A percentile compares a stretch with the other conserved stretches of the same genome.
Evolutionary conservation across 805 yeast species (phyloP).

Genomic region (Suhomyces pyralidae): DNA sequence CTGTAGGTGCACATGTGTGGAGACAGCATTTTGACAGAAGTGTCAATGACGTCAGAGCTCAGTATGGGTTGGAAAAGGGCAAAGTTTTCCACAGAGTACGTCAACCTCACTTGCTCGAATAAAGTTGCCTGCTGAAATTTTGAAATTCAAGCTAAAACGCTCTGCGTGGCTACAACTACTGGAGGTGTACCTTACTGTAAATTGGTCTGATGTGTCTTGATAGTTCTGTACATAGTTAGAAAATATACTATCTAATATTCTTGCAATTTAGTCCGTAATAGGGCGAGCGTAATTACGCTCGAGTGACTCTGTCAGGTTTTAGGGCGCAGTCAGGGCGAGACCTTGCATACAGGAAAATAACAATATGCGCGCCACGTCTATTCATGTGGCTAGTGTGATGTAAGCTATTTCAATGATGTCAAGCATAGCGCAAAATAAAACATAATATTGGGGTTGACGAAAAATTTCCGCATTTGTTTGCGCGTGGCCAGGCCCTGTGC

Average conservation of each 20-base stretch:
- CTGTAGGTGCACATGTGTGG: constrained; percentile 93
- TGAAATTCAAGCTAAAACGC: neutral
- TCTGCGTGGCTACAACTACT: neutral
- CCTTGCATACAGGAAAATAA: neutral
- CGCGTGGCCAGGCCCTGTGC: neutral
- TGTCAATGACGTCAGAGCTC: constrained; percentile 62
- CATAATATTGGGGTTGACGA: no score
- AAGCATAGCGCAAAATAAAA: neutral
- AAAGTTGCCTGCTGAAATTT: neutral
- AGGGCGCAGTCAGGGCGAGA: neutral
- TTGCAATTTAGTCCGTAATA: neutral
- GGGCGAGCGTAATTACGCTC: no score
- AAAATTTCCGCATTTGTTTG: neutral
- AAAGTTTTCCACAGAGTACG: constrained; percentile 65
- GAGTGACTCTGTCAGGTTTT: no score
- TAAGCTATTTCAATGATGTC: neutral
- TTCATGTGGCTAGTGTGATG: neutral
- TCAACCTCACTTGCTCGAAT: constrained; percentile 5
- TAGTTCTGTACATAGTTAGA: neutral
- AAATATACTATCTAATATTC: neutral
- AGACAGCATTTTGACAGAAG: constrained; percentile 80
- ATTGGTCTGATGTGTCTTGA: neutral
- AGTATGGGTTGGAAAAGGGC: constrained; percentile 73
- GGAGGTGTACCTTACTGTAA: neutral
- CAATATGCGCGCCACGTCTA: neutral